Conservation (phyloP, 768 basidiomycete species). For the Phanerochaete carnosa region DNA sequence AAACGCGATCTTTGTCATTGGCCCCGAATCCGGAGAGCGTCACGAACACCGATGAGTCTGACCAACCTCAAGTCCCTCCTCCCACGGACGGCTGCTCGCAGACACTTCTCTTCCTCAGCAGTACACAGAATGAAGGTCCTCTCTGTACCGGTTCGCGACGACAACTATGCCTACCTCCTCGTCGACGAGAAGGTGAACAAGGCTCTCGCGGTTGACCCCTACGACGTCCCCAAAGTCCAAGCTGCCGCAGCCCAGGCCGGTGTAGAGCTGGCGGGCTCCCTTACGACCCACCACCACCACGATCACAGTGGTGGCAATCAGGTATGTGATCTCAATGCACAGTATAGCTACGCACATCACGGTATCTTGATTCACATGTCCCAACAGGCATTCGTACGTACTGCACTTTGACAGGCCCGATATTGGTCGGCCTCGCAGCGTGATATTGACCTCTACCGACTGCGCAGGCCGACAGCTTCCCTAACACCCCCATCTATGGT, state of each 20-base stretch:
- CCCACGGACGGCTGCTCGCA: slow-evolving; percentile 4
- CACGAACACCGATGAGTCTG: slow-evolving; percentile 1
- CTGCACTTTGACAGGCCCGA: not conserved
- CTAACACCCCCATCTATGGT: slow-evolving; percentile 62
- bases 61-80: not conserved
- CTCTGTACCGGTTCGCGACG: slow-evolving; percentile 73
- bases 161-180: slow-evolving; percentile 86
- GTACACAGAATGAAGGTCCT: slow-evolving; percentile 61
- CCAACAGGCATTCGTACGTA: slow-evolving; percentile 46
- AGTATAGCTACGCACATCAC: not conserved
- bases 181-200: slow-evolving; percentile 62
- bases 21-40: not conserved
- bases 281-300: slow-evolving; percentile 91
- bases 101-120: slow-evolving; percentile 21
- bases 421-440: not conserved
- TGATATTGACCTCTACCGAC: not conserved
- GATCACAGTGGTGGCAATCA: slow-evolving; percentile 90
- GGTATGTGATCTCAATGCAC: slow-evolving; percentile 35
- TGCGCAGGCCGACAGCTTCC: slow-evolving; percentile 40
- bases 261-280: slow-evolving; percentile 63
- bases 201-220: slow-evolving; percentile 81
- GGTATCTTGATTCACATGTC: not conserved
- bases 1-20: not conserved
- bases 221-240: slow-evolving; percentile 66
- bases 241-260: slow-evolving; percentile 58